Evolutionary conservation across 108 stramenopile species (phyloP).

Genomic region (Schizochytrium sp.): DNA sequence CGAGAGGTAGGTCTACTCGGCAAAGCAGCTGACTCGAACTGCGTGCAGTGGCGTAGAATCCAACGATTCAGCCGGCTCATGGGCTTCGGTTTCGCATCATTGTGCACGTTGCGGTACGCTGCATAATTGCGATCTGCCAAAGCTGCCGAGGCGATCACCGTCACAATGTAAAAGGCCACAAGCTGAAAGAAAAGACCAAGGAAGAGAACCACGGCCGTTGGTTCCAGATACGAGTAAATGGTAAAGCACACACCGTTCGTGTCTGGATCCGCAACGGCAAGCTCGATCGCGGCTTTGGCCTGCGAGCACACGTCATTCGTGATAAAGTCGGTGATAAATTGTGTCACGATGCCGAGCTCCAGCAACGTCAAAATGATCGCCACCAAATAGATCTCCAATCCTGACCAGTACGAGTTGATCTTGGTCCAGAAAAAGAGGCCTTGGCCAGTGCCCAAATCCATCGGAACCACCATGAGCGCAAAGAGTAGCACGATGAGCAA

Average conservation of each 20-base stretch:
- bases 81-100: background rate
- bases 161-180: background rate
- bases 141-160: background rate
- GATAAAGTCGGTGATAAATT: conserved; percentile 10
- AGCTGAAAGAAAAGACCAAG: background rate
- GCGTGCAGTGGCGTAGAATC: background rate
- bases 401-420: conserved; percentile 8
- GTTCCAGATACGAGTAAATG: background rate
- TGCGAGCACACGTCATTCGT: background rate
- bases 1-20: too few species aligned
- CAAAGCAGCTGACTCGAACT: background rate
- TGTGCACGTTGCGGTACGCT: background rate
- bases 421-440: background rate
- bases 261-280: background rate
- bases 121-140: background rate
- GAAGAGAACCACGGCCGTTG: background rate
- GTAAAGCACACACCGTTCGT: background rate
- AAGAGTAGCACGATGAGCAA: background rate
- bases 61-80: background rate
- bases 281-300: background rate
- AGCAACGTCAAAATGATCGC: background rate
- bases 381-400: background rate
- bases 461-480: background rate
- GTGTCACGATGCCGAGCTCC: background rate
- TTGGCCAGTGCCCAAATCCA: background rate